These are phyloP conservation scores for Trichosporon ovoides DNA, from an alignment of 1,284 basidiomycete genomes.

Conservation along the genomic window DNA sequence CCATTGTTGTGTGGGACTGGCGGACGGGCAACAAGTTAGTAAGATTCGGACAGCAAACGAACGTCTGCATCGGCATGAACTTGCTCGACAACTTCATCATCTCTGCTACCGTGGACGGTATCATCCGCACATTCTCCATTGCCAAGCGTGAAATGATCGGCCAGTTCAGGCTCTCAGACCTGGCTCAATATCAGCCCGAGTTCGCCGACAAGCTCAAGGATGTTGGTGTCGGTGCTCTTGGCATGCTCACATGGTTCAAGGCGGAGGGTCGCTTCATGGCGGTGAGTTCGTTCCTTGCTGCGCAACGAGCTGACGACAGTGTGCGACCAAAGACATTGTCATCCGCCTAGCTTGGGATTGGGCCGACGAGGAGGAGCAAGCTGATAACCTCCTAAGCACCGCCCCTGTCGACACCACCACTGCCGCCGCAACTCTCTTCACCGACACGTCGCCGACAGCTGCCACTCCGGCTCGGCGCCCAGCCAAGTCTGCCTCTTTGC, in stretches of 20 bases:
- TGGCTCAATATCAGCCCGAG: conserved; percentile 62
- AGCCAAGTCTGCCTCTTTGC: background rate
- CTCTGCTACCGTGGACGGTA: conserved; percentile 83
- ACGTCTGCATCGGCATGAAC: conserved; percentile 83
- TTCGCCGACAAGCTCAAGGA: conserved; percentile 58
- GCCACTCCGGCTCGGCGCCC: background rate
- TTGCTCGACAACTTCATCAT: conserved; percentile 68
- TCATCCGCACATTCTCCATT: conserved; percentile 84
- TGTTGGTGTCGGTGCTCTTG: conserved; percentile 54
- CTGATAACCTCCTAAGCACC: background rate
- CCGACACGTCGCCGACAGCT: background rate
- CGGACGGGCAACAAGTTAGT: conserved; percentile 71
- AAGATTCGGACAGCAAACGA: conserved; percentile 86
- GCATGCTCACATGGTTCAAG: conserved; percentile 67
- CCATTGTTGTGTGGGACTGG: conserved; percentile 77
- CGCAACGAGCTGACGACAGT: conserved; percentile 59
- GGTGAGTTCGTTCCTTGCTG: too few relatives aligned
- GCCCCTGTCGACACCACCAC: background rate
- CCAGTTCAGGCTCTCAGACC: conserved; percentile 76
- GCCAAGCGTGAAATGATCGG: conserved; percentile 83
- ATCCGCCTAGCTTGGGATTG: conserved; percentile 78
- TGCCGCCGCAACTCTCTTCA: background rate
- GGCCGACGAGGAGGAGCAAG: conserved; percentile 49
- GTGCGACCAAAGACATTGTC: conserved; percentile 80
- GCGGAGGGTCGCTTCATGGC: conserved; percentile 86